phyloP scores from a whole-genome alignment of 768 basidiomycete species.

The Saitozyma sp. region DNA sequence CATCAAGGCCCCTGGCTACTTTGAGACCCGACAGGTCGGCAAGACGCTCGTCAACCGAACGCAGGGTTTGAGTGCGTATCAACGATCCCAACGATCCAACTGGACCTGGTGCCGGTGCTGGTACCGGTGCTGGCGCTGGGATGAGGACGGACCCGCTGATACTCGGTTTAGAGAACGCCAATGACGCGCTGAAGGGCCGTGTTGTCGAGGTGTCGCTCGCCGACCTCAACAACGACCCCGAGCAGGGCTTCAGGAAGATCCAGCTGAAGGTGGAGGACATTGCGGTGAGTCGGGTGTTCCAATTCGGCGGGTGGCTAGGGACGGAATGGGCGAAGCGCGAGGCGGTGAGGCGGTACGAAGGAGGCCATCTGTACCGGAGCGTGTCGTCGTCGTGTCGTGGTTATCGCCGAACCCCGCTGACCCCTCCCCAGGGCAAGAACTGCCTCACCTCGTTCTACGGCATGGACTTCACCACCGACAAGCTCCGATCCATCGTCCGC shows the following conservation, averaged over 20 bases:
- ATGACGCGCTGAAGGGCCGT: conserved; percentile 96
- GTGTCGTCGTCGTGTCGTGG: too few relatives aligned
- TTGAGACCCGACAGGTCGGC: conserved; percentile 93
- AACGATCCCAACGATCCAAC: not conserved
- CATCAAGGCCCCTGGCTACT: conserved; percentile 96
- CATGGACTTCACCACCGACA: conserved; percentile 99
- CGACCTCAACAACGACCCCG: conserved; percentile 99
- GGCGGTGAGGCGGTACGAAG: too few relatives aligned
- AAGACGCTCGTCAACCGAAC: conserved; percentile 99
- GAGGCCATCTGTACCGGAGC: too few relatives aligned
- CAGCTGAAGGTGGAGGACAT: conserved; percentile 85
- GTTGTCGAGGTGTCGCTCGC: conserved; percentile 93
- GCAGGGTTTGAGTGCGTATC: conserved; percentile 86
- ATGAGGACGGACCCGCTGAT: not conserved
- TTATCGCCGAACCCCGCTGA: conserved; percentile 2
- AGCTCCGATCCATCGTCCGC: conserved; percentile 97
- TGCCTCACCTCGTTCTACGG: conserved; percentile 99
- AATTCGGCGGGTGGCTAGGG: not conserved
- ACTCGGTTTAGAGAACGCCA: conserved; percentile 78
- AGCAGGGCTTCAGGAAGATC: conserved; percentile 99
- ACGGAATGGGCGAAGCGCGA: too few relatives aligned
- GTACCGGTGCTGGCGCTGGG: not conserved
- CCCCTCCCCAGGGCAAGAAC: conserved; percentile 83
- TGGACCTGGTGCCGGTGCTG: not conserved
- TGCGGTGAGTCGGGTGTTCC: conserved; percentile 30